A percentile compares a stretch with the other conserved stretches of the same genome.
phyloP scores from a whole-genome alignment of 495 filamentous ascomycete species.

The Parathielavia appendiculata region DNA sequence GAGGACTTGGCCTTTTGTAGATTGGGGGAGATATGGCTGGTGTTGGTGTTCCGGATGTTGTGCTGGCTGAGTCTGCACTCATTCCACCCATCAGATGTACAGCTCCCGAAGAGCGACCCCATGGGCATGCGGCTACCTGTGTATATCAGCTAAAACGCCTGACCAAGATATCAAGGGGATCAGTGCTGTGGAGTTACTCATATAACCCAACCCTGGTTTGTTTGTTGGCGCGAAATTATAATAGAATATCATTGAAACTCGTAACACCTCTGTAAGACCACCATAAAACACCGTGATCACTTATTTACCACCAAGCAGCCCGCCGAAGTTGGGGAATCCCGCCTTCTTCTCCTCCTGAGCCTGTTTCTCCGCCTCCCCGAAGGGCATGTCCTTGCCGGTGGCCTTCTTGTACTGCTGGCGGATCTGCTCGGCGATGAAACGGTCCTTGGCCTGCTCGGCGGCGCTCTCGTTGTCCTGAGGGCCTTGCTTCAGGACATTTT shows the following conservation, averaged over 20 bases:
- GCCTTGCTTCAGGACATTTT: constrained; percentile 59
- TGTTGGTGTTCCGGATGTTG: not conserved
- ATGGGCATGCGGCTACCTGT: not conserved
- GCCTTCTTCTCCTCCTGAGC: constrained; percentile 8
- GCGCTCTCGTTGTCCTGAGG: constrained; percentile 65
- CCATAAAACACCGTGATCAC: no score
- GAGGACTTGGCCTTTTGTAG: no score
- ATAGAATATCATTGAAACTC: no score
- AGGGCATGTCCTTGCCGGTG: constrained; percentile 57
- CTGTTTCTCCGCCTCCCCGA: constrained; percentile 52
- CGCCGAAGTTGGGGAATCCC: not conserved
- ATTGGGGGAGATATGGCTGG: not conserved
- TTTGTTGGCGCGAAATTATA: no score
- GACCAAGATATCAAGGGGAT: no score
- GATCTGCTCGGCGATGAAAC: constrained; percentile 59
- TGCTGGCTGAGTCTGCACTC: constrained; percentile 1
- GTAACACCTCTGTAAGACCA: no score
- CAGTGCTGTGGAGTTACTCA: no score
- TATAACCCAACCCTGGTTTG: no score
- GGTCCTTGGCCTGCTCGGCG: constrained; percentile 69
- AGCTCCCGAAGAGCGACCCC: not conserved
- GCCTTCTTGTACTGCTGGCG: constrained; percentile 56
- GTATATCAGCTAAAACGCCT: not conserved
- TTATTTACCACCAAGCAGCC: not conserved
- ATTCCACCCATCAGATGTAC: not conserved